These are phyloP conservation scores for Sclerospora graminicola DNA, from an alignment of 352 stramenopile genomes.

Conservation along the genomic window DNA sequence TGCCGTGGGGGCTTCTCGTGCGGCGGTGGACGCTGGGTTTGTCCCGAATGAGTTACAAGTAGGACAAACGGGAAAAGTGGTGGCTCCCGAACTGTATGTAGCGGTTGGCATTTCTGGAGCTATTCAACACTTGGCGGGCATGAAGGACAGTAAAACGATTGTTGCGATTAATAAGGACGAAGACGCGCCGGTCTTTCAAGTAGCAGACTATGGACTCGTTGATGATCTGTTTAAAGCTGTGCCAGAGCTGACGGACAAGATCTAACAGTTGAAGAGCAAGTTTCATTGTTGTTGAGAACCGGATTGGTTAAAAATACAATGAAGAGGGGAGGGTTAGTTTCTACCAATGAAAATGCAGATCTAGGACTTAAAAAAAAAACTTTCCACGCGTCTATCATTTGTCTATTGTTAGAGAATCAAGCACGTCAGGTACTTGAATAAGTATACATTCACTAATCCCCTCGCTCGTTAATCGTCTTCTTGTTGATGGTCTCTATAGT, in stretches of 20 bases:
- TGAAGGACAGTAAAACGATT: slow-evolving; percentile 99
- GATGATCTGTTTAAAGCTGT: slow-evolving; percentile 96
- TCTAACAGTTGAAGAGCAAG: slow-evolving; percentile 49
- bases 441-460: no score
- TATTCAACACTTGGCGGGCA: slow-evolving; percentile 99
- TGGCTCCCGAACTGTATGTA: slow-evolving; percentile 96
- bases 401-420: no score
- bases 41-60: slow-evolving; percentile 99
- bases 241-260: slow-evolving; percentile 96
- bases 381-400: no score
- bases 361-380: no score
- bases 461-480: no score
- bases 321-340: no score
- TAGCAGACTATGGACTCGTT: slow-evolving; percentile 98
- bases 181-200: slow-evolving; percentile 98
- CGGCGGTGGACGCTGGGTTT: slow-evolving; percentile 97
- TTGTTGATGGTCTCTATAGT: no score
- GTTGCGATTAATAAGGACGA: slow-evolving; percentile 99
- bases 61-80: slow-evolving; percentile 98
- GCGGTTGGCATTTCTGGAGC: slow-evolving; percentile 95
- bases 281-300: no score
- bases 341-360: no score
- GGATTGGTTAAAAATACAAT: no score
- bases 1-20: slow-evolving; percentile 94
- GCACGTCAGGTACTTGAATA: no score